Percentiles rank a stretch among this genome's conserved stretches.
These are phyloP conservation scores for Euphrasia confusa DNA, from an alignment of 257 asterid genomes.

Conservation along the genomic window DNA sequence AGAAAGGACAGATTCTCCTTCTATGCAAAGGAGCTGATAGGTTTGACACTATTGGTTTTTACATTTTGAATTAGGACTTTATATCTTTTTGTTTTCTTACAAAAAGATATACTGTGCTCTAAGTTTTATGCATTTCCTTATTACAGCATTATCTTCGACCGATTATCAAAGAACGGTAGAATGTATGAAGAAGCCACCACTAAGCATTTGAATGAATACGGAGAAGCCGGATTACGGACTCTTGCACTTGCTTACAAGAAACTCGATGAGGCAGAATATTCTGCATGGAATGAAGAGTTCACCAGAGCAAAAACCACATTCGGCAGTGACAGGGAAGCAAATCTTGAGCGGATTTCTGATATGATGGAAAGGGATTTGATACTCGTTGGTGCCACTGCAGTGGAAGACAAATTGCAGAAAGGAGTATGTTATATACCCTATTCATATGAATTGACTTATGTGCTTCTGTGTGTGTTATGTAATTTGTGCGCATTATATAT, in stretches of 20 bases:
- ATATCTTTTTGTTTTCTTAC: too few species aligned
- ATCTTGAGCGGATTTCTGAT: conserved; percentile 82
- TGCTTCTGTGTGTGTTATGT: background rate
- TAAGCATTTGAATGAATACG: conserved; percentile 81
- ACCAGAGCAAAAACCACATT: conserved; percentile 72
- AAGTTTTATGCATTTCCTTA: conserved; percentile 27
- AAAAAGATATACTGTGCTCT: background rate
- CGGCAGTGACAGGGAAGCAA: conserved; percentile 71
- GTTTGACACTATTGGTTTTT: conserved; percentile 33
- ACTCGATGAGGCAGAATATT: conserved; percentile 57
- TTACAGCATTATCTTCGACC: conserved; percentile 86
- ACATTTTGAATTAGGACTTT: background rate
- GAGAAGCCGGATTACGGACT: conserved; percentile 83
- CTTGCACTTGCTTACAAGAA: background rate
- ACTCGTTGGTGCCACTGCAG: conserved; percentile 98
- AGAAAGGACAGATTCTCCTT: conserved; percentile 64
- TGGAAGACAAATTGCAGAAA: conserved; percentile 96
- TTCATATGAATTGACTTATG: background rate
- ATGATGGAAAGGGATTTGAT: conserved; percentile 83
- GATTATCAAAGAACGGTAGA: conserved; percentile 67
- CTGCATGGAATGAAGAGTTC: conserved; percentile 89
- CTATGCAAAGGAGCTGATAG: conserved; percentile 97
- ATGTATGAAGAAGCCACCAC: conserved; percentile 65
- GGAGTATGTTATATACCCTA: conserved; percentile 55
- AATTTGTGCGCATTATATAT: background rate